Base-by-base conservation (phyloP, 768 basidiomycete species). In the Tulasnella sp. region DNA sequence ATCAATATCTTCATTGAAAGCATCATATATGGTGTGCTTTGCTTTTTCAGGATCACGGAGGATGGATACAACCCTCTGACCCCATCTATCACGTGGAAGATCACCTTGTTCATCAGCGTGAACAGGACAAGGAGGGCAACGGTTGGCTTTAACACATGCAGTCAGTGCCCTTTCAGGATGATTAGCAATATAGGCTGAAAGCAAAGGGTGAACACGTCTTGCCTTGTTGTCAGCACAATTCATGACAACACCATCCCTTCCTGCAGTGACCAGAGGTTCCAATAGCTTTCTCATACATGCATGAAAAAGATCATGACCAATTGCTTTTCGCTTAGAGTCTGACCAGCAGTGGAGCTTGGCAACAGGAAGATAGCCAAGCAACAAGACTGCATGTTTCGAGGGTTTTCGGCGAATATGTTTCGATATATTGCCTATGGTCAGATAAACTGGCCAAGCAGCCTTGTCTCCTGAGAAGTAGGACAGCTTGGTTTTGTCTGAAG, bases 401-500 rank as follows among this genome's bases (percentile, higher is more conserved):
- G 85, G 84, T 73, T 86, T 80, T 0, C 82, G 79, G 0, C 84
- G 79, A 19, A 85, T 82, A 1, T 83, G 79, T 72, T 86, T 87
- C 0, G 83, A 81, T 2, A 88, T 81, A 75, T 86, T 86, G 0
- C 85, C 86, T 36, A 86, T 80, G 1, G 85, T 84, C 0, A 86
- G 76, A 78, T 87, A 87, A 0, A 87, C 83, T 0, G 87, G 87
- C 79, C 84, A 87, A 12, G 85, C 84, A 25, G 78, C 70, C 76
- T 87, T 86, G 74, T 85, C 83, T 0, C 83, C 79, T 8, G 81
- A 78, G 74, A 87, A 85, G 0, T 80, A 76, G 12, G 77, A 74
- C 0, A 87, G 79, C 71, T 83, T 81, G 0, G 86, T 87, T 71
- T 87, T 87, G 80, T 88, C 86, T 0, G 85, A 83, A 0, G 86